Evolutionary conservation across 139 green algal species (phyloP).

Genomic region (Limnomonas spitsbergensis): DNA sequence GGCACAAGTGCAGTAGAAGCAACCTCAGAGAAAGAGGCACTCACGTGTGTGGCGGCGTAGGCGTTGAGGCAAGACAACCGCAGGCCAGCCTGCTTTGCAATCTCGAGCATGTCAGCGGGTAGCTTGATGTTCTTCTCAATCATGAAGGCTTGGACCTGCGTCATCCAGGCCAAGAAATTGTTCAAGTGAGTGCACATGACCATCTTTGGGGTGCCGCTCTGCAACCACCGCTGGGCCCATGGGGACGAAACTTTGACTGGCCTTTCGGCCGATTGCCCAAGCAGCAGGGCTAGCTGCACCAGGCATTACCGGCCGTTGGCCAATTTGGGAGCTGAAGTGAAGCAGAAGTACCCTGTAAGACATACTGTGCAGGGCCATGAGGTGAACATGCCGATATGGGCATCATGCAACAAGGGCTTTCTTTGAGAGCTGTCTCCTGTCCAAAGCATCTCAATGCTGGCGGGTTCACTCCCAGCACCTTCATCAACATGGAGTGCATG

Average conservation of each 20-base stretch:
- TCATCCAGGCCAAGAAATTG: neutral
- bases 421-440: no score
- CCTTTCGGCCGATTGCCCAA: neutral
- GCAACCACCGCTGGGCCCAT: neutral
- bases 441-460: no score
- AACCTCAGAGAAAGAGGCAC: neutral
- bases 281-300: conserved; percentile 9
- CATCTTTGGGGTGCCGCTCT: no score
- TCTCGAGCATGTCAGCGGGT: conserved; percentile 52
- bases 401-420: no score
- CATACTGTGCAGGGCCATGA: neutral
- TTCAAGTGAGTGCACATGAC: no score
- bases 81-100: conserved; percentile 43
- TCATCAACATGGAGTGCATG: no score
- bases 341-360: neutral
- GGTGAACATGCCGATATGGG: no score
- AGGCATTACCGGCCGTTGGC: neutral
- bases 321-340: neutral
- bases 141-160: conserved; percentile 44
- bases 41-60: conserved; percentile 19
- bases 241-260: neutral
- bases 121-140: conserved; percentile 42
- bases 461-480: no score
- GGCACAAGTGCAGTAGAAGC: no score
- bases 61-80: conserved; percentile 30